These are phyloP conservation scores for Hypoxylon sp. DNA, from an alignment of 2,329 filamentous ascomycete genomes.

Conservation along the genomic window DNA sequence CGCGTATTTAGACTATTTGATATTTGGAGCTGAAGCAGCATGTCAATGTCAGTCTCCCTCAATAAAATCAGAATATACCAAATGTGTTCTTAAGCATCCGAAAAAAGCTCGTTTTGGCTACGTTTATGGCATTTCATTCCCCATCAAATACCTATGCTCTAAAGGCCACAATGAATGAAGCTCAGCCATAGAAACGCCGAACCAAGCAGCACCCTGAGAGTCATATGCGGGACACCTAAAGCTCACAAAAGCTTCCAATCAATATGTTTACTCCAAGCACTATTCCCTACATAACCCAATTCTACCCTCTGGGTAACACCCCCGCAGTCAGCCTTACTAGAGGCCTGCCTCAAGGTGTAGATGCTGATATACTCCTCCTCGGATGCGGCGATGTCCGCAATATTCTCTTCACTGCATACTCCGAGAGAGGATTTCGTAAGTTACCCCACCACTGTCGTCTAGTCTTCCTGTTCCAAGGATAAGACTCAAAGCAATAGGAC, in stretches of 20 bases:
- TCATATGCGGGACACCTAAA: neutral
- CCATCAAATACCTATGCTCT: neutral
- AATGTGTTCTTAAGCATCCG: neutral
- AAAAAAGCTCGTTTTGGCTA: neutral
- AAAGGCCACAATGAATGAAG: neutral
- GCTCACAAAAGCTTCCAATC: neutral
- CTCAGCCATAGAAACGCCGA: neutral
- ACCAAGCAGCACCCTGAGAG: neutral
- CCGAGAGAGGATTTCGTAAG: slow-evolving; percentile 58
- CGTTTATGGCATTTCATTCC: neutral
- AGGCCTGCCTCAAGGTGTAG: slow-evolving; percentile 63
- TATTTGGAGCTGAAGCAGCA: neutral
- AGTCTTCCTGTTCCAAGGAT: neutral
- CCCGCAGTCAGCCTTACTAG: slow-evolving; percentile 39
- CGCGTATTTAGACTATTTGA: neutral
- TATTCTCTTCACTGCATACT: slow-evolving; percentile 68
- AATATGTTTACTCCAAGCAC: slow-evolving; percentile 36
- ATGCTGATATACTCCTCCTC: slow-evolving; percentile 66
- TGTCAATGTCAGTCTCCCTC: neutral
- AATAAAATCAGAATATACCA: neutral
- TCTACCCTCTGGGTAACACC: slow-evolving; percentile 39
- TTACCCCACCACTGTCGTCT: slow-evolving; percentile 8
- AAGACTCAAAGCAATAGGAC: neutral
- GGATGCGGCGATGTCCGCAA: slow-evolving; percentile 71
- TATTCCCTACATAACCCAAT: slow-evolving; percentile 12